These are phyloP conservation scores for Achaetomiella virescens DNA, from an alignment of 495 filamentous ascomycete species.

Conservation along the genomic window DNA sequence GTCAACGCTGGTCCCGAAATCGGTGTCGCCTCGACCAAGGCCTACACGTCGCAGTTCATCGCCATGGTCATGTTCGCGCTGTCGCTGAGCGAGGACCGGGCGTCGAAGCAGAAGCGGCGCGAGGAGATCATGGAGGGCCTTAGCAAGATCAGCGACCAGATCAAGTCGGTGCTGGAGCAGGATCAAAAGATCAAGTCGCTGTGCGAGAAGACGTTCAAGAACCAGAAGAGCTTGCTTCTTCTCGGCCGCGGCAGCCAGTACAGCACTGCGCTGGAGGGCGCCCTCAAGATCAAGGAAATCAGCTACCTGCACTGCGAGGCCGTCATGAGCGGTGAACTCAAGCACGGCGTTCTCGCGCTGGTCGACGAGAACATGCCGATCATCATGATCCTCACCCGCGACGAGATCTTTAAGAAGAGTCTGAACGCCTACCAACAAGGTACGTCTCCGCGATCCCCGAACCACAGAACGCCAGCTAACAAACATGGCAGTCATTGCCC, in stretches of 20 bases:
- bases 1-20: conserved; percentile 99
- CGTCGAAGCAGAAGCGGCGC: conserved; percentile 85
- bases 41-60: conserved; percentile 97
- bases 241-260: conserved; percentile 93
- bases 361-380: conserved; percentile 98
- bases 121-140: conserved; percentile 97
- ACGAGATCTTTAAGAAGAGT: conserved; percentile 92
- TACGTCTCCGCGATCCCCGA: conserved; percentile 39
- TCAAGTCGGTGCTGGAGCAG: conserved; percentile 81
- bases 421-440: conserved; percentile 98
- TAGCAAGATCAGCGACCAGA: conserved; percentile 77
- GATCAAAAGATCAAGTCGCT: conserved; percentile 91
- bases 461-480: too few relatives aligned
- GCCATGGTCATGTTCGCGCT: conserved; percentile 99
- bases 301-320: conserved; percentile 99
- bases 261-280: conserved; percentile 95
- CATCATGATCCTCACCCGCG: conserved; percentile 97
- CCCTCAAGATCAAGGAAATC: conserved; percentile 99
- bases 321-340: conserved; percentile 98
- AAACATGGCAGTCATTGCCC: conserved; percentile 87
- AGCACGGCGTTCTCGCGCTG: conserved; percentile 94
- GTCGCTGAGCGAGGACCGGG: conserved; percentile 90
- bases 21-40: conserved; percentile 97
- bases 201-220: conserved; percentile 83
- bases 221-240: conserved; percentile 93